Evolutionary conservation across 1,139 yeast genomes (phyloP).

Genomic region (Debaryomycetaceae sp.): DNA sequence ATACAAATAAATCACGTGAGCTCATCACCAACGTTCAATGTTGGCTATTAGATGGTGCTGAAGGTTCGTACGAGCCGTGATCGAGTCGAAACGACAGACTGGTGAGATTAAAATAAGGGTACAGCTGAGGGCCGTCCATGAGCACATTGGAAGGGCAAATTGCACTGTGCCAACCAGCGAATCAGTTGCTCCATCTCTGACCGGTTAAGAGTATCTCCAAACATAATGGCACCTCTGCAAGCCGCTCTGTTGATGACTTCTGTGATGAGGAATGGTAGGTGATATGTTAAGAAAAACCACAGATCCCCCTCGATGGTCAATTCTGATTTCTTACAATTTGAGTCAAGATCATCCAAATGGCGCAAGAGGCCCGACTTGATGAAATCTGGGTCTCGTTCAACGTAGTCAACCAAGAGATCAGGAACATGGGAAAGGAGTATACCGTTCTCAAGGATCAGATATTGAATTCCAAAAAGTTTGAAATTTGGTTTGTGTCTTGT

Average conservation of each 20-base stretch:
- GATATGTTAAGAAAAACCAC: slow-evolving; percentile 15
- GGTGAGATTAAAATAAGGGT: slow-evolving; percentile 33
- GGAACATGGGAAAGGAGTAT: slow-evolving; percentile 39
- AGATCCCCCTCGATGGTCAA: slow-evolving; percentile 4
- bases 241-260: slow-evolving; percentile 60
- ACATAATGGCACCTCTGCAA: slow-evolving; percentile 69
- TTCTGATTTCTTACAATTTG: slow-evolving; percentile 15
- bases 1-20: not conserved
- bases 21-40: slow-evolving; percentile 5
- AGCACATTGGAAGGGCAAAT: slow-evolving; percentile 75
- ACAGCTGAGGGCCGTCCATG: slow-evolving; percentile 80
- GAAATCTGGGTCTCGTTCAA: slow-evolving; percentile 18
- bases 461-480: slow-evolving; percentile 32
- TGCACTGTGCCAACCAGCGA: slow-evolving; percentile 41
- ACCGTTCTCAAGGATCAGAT: slow-evolving; percentile 6
- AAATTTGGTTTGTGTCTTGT: slow-evolving; percentile 26
- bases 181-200: slow-evolving; percentile 47
- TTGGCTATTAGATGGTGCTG: not conserved
- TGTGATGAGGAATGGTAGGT: slow-evolving; percentile 47
- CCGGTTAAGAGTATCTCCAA: slow-evolving; percentile 53
- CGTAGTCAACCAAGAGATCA: slow-evolving; percentile 25
- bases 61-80: too few species aligned
- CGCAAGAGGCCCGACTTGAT: slow-evolving; percentile 36
- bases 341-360: slow-evolving; percentile 38
- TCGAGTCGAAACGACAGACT: too few species aligned